phyloP scores from a whole-genome alignment of 305 asterid species.

The Lippia alba region DNA sequence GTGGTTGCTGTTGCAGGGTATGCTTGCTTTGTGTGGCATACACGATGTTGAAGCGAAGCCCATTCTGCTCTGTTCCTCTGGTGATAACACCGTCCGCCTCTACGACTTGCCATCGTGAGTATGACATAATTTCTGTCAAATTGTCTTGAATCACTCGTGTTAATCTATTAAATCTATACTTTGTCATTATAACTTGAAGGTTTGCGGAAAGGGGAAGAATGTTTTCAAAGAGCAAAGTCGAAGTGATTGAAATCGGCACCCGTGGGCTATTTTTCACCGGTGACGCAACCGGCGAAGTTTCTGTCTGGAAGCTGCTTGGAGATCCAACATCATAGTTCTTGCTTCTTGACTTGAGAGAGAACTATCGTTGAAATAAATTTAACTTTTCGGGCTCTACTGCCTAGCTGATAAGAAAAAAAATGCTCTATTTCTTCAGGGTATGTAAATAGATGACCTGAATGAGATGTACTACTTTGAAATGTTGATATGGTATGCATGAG shows the following conservation, averaged over 20 bases:
- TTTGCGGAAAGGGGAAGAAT: slow-evolving; percentile 45
- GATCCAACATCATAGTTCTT: slow-evolving; percentile 9
- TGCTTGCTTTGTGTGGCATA: slow-evolving; percentile 54
- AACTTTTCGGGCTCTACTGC: not conserved
- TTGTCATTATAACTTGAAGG: slow-evolving; percentile 6
- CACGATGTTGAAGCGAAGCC: slow-evolving; percentile 54
- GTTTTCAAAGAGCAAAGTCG: slow-evolving; percentile 29
- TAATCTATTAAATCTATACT: not conserved
- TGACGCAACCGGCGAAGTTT: slow-evolving; percentile 47
- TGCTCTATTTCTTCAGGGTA: not conserved
- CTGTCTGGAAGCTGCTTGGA: slow-evolving; percentile 41
- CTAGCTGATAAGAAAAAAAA: too few relatives aligned
- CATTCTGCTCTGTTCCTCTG: slow-evolving; percentile 41
- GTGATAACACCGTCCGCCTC: slow-evolving; percentile 43
- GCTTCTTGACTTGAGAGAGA: not conserved
- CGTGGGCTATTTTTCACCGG: slow-evolving; percentile 62
- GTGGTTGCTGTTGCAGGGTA: slow-evolving; percentile 46
- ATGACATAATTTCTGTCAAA: not conserved
- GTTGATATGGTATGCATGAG: not conserved
- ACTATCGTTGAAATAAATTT: not conserved
- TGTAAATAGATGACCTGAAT: not conserved
- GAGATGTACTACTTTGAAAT: too few relatives aligned
- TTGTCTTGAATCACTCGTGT: not conserved
- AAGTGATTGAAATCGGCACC: slow-evolving; percentile 38
- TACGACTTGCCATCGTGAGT: slow-evolving; percentile 47